phyloP scores from a whole-genome alignment of 2,329 filamentous ascomycete genomes.

The Hypomyces rosellus region DNA sequence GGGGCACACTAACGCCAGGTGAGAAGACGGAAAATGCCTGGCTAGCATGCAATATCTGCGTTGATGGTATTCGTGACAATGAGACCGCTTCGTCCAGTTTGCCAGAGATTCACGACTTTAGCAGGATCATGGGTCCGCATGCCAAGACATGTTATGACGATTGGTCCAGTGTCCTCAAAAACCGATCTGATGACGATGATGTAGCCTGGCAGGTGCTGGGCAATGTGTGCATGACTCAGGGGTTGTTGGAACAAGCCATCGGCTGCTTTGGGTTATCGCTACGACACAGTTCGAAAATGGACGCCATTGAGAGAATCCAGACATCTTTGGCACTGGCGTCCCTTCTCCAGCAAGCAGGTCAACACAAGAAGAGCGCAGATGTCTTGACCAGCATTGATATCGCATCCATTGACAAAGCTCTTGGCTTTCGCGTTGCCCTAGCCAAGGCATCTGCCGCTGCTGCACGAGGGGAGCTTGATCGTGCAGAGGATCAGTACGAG shows the following conservation, averaged over 20 bases:
- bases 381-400: constrained; percentile 17
- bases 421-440: constrained; percentile 18
- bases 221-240: constrained; percentile 22
- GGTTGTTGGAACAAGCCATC: constrained; percentile 18
- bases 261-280: constrained; percentile 22
- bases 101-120: constrained; percentile 19
- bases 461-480: constrained; percentile 15
- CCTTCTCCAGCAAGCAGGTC: constrained; percentile 16
- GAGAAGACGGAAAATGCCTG: constrained; percentile 18
- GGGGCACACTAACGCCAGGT: constrained; percentile 14
- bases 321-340: constrained; percentile 17
- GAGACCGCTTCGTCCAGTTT: constrained; percentile 16
- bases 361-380: constrained; percentile 14
- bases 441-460: constrained; percentile 19
- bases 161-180: constrained; percentile 16
- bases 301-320: constrained; percentile 17
- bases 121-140: constrained; percentile 21
- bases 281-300: constrained; percentile 10
- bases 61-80: constrained; percentile 16
- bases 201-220: constrained; percentile 33
- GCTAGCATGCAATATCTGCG: constrained; percentile 21
- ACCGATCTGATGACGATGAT: constrained; percentile 24
- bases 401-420: constrained; percentile 17
- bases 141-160: constrained; percentile 22
- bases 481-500: constrained; percentile 17